Evolutionary conservation across 257 asterid genomes (phyloP), one percentile per base, ranked within the genome.

Genomic region (Solanum medicagineum): DNA sequence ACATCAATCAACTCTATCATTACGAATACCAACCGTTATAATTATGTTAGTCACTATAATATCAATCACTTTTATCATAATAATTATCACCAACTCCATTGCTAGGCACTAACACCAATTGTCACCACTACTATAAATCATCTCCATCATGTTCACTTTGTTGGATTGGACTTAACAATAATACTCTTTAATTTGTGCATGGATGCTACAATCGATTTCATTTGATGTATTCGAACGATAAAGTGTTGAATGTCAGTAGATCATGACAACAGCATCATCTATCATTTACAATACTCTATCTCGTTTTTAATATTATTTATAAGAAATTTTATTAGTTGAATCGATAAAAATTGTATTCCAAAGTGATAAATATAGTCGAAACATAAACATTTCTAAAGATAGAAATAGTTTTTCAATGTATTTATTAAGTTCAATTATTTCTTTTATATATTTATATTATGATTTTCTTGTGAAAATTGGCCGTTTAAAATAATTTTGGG

Each of bases 1-100:
- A 12, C 19, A 63, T 63, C 2, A 63, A 63, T 1, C 42, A 63
- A 63, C 2, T 12, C 5, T 6, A 63, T 4, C 1, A 63, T 0
- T 40, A 12, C 5, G 0, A 63, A 1, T 0, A 22, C 36, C 26
- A 60, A 60, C 0, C 3, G 10, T 0, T 3, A 63, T 0, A 10
- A 26, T 24, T 20, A 63, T 0, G 0, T 3, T 10, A 26, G 1
- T 63, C 2, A 63, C 19, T 63, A 24, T 0, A 1, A 63, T 19
- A 63, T 4, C 71, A 63, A 12, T 24, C 71, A 63, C 0, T 26
- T 2, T 26, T 4, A 24, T 6, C 19, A 63, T 63, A 10, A 13
- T 4, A 63, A 0, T 3, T 24, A 26, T 63, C 0, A 7, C 19
- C 0, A 63, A 0, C 42, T 2, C 20, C 1, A 24, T 26, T 26